phyloP scores from a whole-genome alignment of 495 filamentous ascomycete genomes.

The Hypoxylon subgilvum region DNA sequence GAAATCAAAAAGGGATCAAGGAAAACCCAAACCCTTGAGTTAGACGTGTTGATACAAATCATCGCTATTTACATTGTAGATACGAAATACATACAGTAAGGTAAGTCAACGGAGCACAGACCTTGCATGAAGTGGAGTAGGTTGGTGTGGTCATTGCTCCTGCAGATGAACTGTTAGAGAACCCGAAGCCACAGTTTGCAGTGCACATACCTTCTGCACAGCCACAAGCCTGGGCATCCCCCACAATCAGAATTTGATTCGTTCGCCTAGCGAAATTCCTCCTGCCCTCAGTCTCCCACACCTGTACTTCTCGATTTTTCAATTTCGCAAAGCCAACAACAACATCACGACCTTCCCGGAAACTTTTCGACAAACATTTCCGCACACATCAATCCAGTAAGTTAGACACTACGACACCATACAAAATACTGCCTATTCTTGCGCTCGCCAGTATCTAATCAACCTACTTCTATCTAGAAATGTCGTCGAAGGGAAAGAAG shows the following conservation, averaged over 20 bases:
- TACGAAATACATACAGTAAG: no score
- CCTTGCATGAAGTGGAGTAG: no score
- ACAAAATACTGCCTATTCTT: neutral
- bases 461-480: conserved; percentile 54
- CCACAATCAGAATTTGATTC: conserved; percentile 39
- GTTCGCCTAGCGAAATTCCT: conserved; percentile 40
- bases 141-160: no score
- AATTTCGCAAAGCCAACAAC: conserved; percentile 43
- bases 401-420: conserved; percentile 2
- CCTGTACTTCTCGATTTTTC: conserved; percentile 36
- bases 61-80: no score
- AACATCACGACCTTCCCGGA: conserved; percentile 24
- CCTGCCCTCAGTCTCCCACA: conserved; percentile 47
- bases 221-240: conserved; percentile 10
- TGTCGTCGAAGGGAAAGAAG: conserved; percentile 73
- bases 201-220: no score
- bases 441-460: conserved; percentile 15
- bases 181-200: no score
- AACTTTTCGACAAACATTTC: conserved; percentile 39
- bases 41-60: no score
- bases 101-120: no score
- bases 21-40: no score
- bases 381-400: conserved; percentile 41
- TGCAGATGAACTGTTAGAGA: no score
- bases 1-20: no score